A percentile compares a stretch with the other conserved stretches of the same genome.
These are phyloP conservation scores for Sphaerulina vaccinii DNA, from an alignment of 2,329 filamentous ascomycete species.

Conservation along the genomic window DNA sequence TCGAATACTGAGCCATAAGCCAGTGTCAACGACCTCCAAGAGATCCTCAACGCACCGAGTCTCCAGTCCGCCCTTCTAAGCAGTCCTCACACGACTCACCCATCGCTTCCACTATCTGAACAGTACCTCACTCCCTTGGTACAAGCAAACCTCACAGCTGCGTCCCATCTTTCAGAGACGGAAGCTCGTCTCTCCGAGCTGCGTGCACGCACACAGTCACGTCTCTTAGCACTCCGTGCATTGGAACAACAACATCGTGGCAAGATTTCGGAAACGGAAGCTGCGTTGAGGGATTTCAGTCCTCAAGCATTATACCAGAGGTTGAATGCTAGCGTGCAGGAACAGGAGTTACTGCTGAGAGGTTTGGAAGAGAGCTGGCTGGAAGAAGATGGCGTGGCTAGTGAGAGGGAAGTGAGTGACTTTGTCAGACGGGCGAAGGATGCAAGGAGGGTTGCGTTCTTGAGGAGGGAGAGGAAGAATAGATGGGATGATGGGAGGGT, in stretches of 20 bases:
- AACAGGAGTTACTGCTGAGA: conserved; percentile 77
- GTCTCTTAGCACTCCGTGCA: conserved; percentile 77
- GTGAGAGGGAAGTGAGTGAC: conserved; percentile 78
- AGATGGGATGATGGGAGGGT: conserved; percentile 96
- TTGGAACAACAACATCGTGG: conserved; percentile 89
- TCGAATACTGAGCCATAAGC: background rate
- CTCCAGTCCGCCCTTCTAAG: conserved; percentile 75
- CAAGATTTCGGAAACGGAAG: conserved; percentile 86
- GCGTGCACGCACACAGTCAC: conserved; percentile 72
- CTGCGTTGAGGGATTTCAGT: conserved; percentile 77
- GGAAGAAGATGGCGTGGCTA: conserved; percentile 61
- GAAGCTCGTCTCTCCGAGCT: conserved; percentile 60
- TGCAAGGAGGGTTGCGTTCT: conserved; percentile 73
- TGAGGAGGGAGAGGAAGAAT: conserved; percentile 81
- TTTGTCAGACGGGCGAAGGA: conserved; percentile 82
- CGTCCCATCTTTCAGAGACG: conserved; percentile 57
- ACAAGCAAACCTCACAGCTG: conserved; percentile 70
- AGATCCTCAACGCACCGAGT: conserved; percentile 62
- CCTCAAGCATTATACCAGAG: conserved; percentile 83
- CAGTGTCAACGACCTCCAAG: conserved; percentile 70
- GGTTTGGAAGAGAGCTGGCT: conserved; percentile 93
- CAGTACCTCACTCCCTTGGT: conserved; percentile 64
- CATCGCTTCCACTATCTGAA: conserved; percentile 66
- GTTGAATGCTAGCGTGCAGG: conserved; percentile 70
- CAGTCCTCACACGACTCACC: conserved; percentile 65